These are phyloP conservation scores for Chlorokybus atmophyticus DNA, from an alignment of 139 green algal genomes.

Conservation along the genomic window DNA sequence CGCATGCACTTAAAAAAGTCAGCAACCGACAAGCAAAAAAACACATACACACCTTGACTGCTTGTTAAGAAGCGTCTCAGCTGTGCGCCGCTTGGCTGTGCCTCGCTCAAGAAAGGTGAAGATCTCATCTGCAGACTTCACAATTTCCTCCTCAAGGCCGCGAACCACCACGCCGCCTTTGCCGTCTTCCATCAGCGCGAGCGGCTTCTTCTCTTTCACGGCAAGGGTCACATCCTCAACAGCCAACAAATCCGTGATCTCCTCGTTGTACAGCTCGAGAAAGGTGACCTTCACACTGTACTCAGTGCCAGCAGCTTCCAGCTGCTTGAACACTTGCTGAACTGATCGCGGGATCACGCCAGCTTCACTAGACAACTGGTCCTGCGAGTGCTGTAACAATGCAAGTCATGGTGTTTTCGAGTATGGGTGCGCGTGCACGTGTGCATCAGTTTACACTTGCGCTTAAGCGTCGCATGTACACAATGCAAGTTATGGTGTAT, in stretches of 20 bases:
- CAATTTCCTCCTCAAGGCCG: slow-evolving; percentile 82
- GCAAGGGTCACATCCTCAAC: neutral
- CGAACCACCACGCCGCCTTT: slow-evolving; percentile 68
- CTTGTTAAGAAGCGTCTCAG: slow-evolving; percentile 95
- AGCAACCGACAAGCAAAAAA: too few relatives aligned
- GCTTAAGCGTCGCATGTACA: too few relatives aligned
- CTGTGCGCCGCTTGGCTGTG: slow-evolving; percentile 70
- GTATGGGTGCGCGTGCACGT: too few relatives aligned
- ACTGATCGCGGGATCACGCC: slow-evolving; percentile 91
- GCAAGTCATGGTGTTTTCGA: too few relatives aligned
- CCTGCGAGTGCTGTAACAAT: too few relatives aligned
- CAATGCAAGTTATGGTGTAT: too few relatives aligned
- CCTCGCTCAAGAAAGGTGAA: slow-evolving; percentile 80
- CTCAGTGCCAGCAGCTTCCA: slow-evolving; percentile 52
- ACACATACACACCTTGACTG: slow-evolving; percentile 51
- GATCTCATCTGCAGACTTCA: slow-evolving; percentile 71
- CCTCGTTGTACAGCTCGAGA: slow-evolving; percentile 99
- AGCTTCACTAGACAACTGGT: slow-evolving; percentile 41
- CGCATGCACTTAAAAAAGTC: too few relatives aligned
- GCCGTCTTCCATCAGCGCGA: slow-evolving; percentile 39
- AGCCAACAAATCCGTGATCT: slow-evolving; percentile 89
- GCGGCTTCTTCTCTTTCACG: slow-evolving; percentile 6
- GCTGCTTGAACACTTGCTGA: slow-evolving; percentile 80
- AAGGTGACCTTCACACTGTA: slow-evolving; percentile 66
- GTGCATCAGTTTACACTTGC: too few relatives aligned